These are phyloP conservation scores for Carex myosuroides DNA, from an alignment of 176 grass and related monocot genomes.

Conservation along the genomic window DNA sequence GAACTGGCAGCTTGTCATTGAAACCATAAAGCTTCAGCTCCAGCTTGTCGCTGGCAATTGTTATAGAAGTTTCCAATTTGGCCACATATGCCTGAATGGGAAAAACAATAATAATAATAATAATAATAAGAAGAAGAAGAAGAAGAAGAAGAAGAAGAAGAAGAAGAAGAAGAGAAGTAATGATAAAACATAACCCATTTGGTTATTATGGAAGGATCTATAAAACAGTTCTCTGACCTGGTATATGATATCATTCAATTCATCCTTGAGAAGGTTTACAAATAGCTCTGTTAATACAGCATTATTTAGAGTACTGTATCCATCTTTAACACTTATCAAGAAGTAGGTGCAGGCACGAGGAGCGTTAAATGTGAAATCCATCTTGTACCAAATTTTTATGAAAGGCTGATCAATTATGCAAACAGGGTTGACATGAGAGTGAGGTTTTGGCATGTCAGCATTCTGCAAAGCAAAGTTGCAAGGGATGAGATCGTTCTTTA, in stretches of 20 bases:
- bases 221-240: conserved; percentile 44
- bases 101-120: not conserved
- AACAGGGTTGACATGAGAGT: conserved; percentile 35
- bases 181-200: conserved; percentile 10
- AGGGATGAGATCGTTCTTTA: conserved; percentile 83
- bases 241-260: conserved; percentile 86
- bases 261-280: conserved; percentile 89
- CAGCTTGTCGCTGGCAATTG: conserved; percentile 57
- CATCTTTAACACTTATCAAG: conserved; percentile 79
- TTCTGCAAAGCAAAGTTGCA: conserved; percentile 60
- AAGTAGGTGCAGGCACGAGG: conserved; percentile 89
- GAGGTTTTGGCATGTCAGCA: conserved; percentile 34
- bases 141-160: not conserved
- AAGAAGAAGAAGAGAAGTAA: conserved; percentile 11
- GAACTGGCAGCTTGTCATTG: conserved; percentile 79
- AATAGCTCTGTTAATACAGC: conserved; percentile 88
- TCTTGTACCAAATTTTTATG: conserved; percentile 92
- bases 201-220: not conserved
- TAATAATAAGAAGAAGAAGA: too few relatives aligned
- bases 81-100: conserved; percentile 63
- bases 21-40: conserved; percentile 91
- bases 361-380: conserved; percentile 81
- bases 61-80: conserved; percentile 76
- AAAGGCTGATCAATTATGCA: conserved; percentile 74
- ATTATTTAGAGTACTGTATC: conserved; percentile 50